A percentile compares a stretch with the other conserved stretches of the same genome.
phyloP scores from a whole-genome alignment of 2,329 filamentous ascomycete genomes.

The Hymenoscyphus scutula region DNA sequence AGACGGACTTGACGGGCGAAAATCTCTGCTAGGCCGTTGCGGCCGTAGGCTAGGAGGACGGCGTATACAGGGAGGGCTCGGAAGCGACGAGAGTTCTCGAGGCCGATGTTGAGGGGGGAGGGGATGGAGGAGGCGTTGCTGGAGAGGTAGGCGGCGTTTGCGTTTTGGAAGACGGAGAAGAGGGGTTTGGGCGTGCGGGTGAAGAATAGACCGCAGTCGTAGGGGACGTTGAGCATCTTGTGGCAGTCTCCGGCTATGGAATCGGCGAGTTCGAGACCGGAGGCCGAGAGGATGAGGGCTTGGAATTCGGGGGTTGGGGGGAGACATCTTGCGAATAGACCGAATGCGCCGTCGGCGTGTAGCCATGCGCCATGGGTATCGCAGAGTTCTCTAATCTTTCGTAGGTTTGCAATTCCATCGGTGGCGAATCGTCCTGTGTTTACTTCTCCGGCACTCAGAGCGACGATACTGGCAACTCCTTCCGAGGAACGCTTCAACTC shows the following conservation, averaged over 20 bases:
- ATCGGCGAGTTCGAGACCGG: slow-evolving; percentile 77
- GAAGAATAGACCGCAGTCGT: slow-evolving; percentile 90
- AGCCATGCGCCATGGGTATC: slow-evolving; percentile 78
- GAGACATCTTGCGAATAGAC: slow-evolving; percentile 72
- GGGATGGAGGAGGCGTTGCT: slow-evolving; percentile 51
- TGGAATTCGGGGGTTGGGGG: slow-evolving; percentile 55
- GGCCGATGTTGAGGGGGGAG: slow-evolving; percentile 81
- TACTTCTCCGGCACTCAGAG: slow-evolving; percentile 82
- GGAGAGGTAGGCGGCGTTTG: slow-evolving; percentile 78
- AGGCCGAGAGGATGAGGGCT: slow-evolving; percentile 47
- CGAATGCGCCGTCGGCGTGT: slow-evolving; percentile 89
- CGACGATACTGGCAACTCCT: slow-evolving; percentile 69
- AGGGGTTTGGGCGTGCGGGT: slow-evolving; percentile 61
- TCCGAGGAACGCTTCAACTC: slow-evolving; percentile 48
- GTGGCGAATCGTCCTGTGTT: slow-evolving; percentile 84
- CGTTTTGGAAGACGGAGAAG: slow-evolving; percentile 71
- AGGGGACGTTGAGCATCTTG: slow-evolving; percentile 92
- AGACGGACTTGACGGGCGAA: slow-evolving; percentile 70
- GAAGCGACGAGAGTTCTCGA: slow-evolving; percentile 91
- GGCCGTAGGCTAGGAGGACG: slow-evolving; percentile 72
- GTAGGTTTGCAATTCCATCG: slow-evolving; percentile 43
- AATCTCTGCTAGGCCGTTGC: slow-evolving; percentile 65
- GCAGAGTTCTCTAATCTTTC: slow-evolving; percentile 63
- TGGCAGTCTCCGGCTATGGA: slow-evolving; percentile 86
- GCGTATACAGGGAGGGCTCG: slow-evolving; percentile 88